Conservation (phyloP, 1,284 basidiomycete species). For the Ustilago xerochloae region DNA sequence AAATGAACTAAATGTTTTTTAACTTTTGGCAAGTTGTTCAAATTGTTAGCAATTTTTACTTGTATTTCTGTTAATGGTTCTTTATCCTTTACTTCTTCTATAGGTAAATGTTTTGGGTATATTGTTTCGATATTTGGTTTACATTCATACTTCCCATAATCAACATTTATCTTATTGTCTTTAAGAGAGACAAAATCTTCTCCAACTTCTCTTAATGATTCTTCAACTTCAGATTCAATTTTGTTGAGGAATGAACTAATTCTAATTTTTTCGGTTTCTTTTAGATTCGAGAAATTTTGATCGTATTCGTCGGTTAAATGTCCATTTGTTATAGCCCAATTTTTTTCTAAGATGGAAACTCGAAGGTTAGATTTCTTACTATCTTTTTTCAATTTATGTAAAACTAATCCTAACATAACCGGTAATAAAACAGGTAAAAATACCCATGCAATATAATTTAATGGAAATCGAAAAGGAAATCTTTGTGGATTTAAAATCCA, state of each 20-base stretch:
- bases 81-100: not conserved
- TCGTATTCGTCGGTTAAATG: too few species aligned
- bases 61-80: slow-evolving; percentile 28
- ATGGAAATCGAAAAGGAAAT: slow-evolving; percentile 46
- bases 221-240: slow-evolving; percentile 28
- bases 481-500: slow-evolving; percentile 55
- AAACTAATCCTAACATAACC: slow-evolving; percentile 41
- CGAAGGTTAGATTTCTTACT: slow-evolving; percentile 15
- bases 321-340: slow-evolving; percentile 40
- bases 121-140: slow-evolving; percentile 11
- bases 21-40: slow-evolving; percentile 49
- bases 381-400: slow-evolving; percentile 31
- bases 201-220: slow-evolving; percentile 22
- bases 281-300: too few species aligned
- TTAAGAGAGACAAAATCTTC: slow-evolving; percentile 30
- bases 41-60: slow-evolving; percentile 21
- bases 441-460: slow-evolving; percentile 53
- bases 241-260: slow-evolving; percentile 7
- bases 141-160: too few species aligned
- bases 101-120: not conserved
- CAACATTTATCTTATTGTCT: too few species aligned
- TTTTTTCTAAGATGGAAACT: slow-evolving; percentile 26
- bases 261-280: slow-evolving; percentile 12
- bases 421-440: slow-evolving; percentile 50
- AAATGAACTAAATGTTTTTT: slow-evolving; percentile 51